A percentile compares a stretch with the other conserved stretches of the same genome.
These are phyloP conservation scores for Protea cynaroides DNA, from an alignment of 164 flowering plant species.

Conservation along the genomic window DNA sequence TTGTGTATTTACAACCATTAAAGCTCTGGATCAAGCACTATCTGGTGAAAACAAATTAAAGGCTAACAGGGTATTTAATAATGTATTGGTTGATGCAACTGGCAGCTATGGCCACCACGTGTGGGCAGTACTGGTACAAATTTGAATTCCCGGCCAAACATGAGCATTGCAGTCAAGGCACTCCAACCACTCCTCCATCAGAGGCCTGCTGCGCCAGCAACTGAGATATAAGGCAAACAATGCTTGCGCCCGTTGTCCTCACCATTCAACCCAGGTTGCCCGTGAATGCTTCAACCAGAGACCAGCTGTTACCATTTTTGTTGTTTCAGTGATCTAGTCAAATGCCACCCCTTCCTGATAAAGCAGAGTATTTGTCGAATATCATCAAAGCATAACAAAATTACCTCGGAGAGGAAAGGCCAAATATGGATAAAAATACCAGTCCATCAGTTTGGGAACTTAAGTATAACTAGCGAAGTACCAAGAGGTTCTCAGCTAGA, in stretches of 20 bases:
- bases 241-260: neutral
- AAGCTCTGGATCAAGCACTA: neutral
- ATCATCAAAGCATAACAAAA: no score
- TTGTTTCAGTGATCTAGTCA: no score
- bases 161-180: slow-evolving; percentile 23
- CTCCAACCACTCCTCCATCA: slow-evolving; percentile 16
- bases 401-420: no score
- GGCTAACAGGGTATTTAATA: neutral
- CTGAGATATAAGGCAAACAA: neutral
- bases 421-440: no score
- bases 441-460: no score
- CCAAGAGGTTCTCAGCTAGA: no score
- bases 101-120: slow-evolving; percentile 16
- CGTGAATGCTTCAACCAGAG: no score
- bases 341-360: no score
- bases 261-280: no score
- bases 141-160: slow-evolving; percentile 20
- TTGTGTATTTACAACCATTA: slow-evolving; percentile 4
- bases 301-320: no score
- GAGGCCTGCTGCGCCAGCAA: slow-evolving; percentile 10
- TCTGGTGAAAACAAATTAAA: neutral
- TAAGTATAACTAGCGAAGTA: no score
- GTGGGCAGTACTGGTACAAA: slow-evolving; percentile 22
- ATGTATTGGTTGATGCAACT: slow-evolving; percentile 4
- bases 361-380: no score